phyloP scores from a whole-genome alignment of 192 early-diverging fungal species.

The Backusella australiensis region DNA sequence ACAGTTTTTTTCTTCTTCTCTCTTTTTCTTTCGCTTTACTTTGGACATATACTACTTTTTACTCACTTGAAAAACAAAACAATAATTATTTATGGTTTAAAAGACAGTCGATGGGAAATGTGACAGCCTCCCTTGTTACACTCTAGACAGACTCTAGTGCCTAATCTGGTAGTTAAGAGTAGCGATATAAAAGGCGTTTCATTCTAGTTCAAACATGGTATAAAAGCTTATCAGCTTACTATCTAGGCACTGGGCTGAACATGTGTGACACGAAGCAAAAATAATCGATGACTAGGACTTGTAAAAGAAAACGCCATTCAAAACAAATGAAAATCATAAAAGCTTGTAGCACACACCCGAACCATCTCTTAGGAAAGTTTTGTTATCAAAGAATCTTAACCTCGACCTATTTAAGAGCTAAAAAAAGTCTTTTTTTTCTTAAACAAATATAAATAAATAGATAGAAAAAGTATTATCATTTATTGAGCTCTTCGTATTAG shows the following conservation, averaged over 20 bases:
- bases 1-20: background rate
- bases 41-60: background rate
- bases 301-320: conserved; percentile 3
- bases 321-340: conserved; percentile 5
- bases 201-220: conserved; percentile 7
- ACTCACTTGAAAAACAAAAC: background rate
- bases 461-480: conserved; percentile 1
- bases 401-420: background rate
- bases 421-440: background rate
- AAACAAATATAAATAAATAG: background rate
- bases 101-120: conserved; percentile 1
- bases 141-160: background rate
- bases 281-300: background rate
- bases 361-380: background rate
- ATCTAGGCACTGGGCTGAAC: conserved; percentile 4
- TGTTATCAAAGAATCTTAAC: background rate
- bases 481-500: background rate
- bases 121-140: background rate
- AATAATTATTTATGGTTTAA: background rate
- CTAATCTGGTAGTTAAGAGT: background rate
- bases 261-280: background rate
- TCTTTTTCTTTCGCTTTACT: background rate
- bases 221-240: conserved; percentile 3
- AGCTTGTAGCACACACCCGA: background rate
- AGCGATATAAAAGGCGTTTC: background rate